These are phyloP conservation scores for Hansenula sp. DNA, from an alignment of 1,139 yeast species.

Conservation along the genomic window DNA sequence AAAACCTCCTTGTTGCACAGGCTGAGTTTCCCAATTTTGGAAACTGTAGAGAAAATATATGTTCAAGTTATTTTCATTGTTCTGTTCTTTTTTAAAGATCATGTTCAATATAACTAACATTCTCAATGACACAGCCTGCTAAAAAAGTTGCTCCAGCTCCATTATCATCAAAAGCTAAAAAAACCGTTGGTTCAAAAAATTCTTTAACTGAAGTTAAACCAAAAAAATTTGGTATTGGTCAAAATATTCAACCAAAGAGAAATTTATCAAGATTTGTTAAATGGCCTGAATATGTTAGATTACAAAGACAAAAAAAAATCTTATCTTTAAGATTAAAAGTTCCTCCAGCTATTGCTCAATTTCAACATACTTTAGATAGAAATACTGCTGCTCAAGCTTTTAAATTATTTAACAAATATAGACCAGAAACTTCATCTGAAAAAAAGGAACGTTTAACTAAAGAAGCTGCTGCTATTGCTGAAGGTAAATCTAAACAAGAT, in stretches of 20 bases:
- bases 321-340: slow-evolving; percentile 93
- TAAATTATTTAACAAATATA: slow-evolving; percentile 96
- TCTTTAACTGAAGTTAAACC: slow-evolving; percentile 86
- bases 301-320: slow-evolving; percentile 97
- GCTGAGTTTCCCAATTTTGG: slow-evolving; percentile 9
- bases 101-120: slow-evolving; percentile 16
- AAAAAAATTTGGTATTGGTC: slow-evolving; percentile 96
- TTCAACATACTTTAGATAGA: slow-evolving; percentile 93
- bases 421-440: slow-evolving; percentile 95
- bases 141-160: slow-evolving; percentile 84
- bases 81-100: not conserved
- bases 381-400: slow-evolving; percentile 96
- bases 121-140: slow-evolving; percentile 77
- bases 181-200: slow-evolving; percentile 46
- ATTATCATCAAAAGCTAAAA: slow-evolving; percentile 35
- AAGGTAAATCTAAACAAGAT: slow-evolving; percentile 94
- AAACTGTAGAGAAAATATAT: slow-evolving; percentile 15
- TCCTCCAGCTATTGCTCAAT: slow-evolving; percentile 97
- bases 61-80: not conserved
- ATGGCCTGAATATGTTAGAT: slow-evolving; percentile 98
- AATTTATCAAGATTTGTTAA: slow-evolving; percentile 94
- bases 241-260: slow-evolving; percentile 90
- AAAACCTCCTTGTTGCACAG: slow-evolving; percentile 9
- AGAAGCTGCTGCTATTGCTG: slow-evolving; percentile 98
- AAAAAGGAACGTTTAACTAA: slow-evolving; percentile 98